Evolutionary conservation across 768 basidiomycete genomes (phyloP).

Genomic region (Saitozyma podzolica): DNA sequence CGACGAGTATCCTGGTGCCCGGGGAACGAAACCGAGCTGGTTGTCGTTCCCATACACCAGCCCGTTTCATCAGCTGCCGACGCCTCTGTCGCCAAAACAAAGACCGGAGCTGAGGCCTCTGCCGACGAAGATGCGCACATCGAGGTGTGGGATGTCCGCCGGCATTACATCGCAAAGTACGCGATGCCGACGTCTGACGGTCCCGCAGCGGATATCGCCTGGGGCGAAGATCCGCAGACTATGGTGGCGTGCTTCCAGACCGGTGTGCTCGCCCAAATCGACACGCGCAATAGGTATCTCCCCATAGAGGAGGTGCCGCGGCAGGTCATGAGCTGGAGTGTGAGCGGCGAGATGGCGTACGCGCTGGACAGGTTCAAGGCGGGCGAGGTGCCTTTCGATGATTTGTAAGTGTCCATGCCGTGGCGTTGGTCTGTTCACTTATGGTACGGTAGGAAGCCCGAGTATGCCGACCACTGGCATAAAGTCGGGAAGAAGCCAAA

Average conservation of each 20-base stretch:
- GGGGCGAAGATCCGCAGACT: constrained; percentile 30
- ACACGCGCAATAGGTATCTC: constrained; percentile 25
- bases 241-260: constrained; percentile 45
- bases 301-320: constrained; percentile 45
- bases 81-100: constrained; percentile 2
- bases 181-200: constrained; percentile 34
- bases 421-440: background rate
- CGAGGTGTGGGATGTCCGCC: constrained; percentile 51
- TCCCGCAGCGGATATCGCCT: constrained; percentile 36
- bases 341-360: constrained; percentile 41
- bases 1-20: constrained; percentile 48
- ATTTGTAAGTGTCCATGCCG: constrained; percentile 36
- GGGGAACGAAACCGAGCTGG: constrained; percentile 45
- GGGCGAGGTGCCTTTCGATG: constrained; percentile 51
- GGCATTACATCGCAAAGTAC: constrained; percentile 49
- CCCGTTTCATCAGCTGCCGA: constrained; percentile 10
- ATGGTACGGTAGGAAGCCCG: constrained; percentile 31
- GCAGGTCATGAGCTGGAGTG: constrained; percentile 45
- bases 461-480: constrained; percentile 41
- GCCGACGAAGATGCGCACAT: constrained; percentile 42
- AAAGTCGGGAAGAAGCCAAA: constrained; percentile 37
- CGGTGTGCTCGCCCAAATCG: constrained; percentile 43
- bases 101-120: background rate
- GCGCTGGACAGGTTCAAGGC: constrained; percentile 42
- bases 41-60: constrained; percentile 41